Conservation (phyloP, 495 filamentous ascomycete species). For the Podospora pseudopauciseta region DNA sequence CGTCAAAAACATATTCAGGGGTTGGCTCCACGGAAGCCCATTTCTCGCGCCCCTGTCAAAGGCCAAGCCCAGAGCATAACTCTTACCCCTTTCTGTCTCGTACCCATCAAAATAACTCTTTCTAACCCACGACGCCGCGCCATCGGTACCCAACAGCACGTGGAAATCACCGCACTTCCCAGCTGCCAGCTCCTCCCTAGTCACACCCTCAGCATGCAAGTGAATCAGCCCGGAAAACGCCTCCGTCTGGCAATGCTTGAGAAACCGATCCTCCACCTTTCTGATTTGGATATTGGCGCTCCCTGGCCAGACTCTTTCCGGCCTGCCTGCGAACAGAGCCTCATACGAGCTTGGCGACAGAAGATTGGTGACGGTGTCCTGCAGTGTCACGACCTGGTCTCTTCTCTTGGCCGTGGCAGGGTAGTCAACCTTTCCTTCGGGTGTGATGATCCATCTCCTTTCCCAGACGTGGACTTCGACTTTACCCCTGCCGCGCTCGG, state of each 20-base stretch:
- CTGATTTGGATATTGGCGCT: constrained; percentile 39
- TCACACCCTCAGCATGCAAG: constrained; percentile 35
- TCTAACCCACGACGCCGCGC: constrained; percentile 37
- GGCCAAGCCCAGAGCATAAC: constrained; percentile 37
- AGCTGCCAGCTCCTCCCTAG: constrained; percentile 27
- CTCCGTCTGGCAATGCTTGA: constrained; percentile 33
- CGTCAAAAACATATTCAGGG: constrained; percentile 41
- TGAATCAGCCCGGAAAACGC: constrained; percentile 35
- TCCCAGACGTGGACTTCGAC: constrained; percentile 38
- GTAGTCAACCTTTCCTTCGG: constrained; percentile 27
- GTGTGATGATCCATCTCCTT: constrained; percentile 26
- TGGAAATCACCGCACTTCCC: constrained; percentile 40
- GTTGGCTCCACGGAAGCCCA: constrained; percentile 37
- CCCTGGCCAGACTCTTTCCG: constrained; percentile 35
- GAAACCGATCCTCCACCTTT: constrained; percentile 40
- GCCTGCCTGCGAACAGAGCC: constrained; percentile 31
- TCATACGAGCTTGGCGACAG: constrained; percentile 27
- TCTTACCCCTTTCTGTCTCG: constrained; percentile 37
- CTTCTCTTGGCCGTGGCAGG: constrained; percentile 27
- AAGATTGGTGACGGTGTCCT: constrained; percentile 34
- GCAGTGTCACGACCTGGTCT: constrained; percentile 36
- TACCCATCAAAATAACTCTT: constrained; percentile 37
- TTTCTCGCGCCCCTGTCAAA: constrained; percentile 32
- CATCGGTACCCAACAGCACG: constrained; percentile 37
- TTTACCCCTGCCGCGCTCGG: constrained; percentile 33